Conservation (phyloP, 768 basidiomycete species). For the Suillus lakei region DNA sequence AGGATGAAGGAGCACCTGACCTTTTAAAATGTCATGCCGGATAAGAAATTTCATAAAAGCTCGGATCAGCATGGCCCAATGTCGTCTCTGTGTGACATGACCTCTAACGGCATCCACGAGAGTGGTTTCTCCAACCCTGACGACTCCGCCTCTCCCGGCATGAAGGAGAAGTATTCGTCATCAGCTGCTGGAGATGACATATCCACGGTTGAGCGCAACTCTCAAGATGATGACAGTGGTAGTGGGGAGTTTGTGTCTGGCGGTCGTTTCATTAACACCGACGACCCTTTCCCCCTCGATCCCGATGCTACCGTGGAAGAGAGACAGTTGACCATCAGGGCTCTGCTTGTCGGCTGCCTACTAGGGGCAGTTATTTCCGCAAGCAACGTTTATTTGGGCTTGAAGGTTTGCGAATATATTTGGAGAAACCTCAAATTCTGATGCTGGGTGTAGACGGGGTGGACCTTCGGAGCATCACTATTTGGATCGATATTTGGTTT, state of each 20-base stretch:
- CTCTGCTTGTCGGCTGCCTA: conserved; percentile 52
- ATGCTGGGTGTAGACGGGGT: conserved; percentile 48
- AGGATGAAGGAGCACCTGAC: conserved; percentile 10
- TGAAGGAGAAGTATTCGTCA: conserved; percentile 6
- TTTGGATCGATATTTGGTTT: conserved; percentile 45
- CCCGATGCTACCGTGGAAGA: conserved; percentile 50
- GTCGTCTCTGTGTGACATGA: neutral
- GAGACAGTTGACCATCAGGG: conserved; percentile 45
- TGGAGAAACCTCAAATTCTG: neutral
- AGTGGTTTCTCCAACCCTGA: neutral
- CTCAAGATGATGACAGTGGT: conserved; percentile 10
- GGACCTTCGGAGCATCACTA: conserved; percentile 65
- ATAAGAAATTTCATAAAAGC: conserved; percentile 15
- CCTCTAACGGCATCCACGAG: conserved; percentile 6
- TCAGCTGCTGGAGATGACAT: conserved; percentile 17
- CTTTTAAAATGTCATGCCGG: neutral
- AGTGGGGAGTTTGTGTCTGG: neutral
- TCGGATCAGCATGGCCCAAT: neutral
- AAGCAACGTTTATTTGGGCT: conserved; percentile 68
- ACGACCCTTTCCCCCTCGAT: conserved; percentile 57
- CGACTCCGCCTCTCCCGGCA: neutral
- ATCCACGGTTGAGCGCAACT: neutral
- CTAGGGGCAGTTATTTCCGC: conserved; percentile 63
- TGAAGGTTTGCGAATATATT: conserved; percentile 43
- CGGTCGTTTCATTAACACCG: conserved; percentile 7